Evolutionary conservation across 1,284 basidiomycete species (phyloP), one percentile per base, ranked within the genome.

Genomic region (Ustilago bromivora): DNA sequence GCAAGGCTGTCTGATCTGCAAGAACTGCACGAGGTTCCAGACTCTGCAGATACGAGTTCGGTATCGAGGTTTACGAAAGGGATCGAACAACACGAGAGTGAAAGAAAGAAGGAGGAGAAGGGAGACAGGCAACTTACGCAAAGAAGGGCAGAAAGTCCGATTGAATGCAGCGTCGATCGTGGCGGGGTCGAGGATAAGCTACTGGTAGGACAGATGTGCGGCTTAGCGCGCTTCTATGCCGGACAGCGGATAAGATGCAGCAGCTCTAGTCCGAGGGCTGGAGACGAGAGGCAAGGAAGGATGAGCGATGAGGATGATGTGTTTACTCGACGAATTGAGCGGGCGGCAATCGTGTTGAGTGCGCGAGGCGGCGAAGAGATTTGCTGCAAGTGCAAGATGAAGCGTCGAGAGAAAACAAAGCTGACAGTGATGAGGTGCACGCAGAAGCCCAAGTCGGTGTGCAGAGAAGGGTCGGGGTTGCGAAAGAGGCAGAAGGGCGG

Each of bases 111-210:
- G 40, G 7, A 34, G 47, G 46, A 67, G 43, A 35, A 17, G 15
- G 52, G 13, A 31, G 54, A 38, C 35, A 58, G 4, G 60, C 49
- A 61, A 68, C 65, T 68, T 73, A 68, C 65, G 58, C 57, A 67
- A 59, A 64, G 58, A 56, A 61, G 47, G 23, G 17, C 49, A 31
- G 17, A 54, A 61, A 23, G 51, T 19, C 31, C 53, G 57, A 61
- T 52, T 57, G 60, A 52, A 70, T 76, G 73, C 73, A 76, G 68
- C 53, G 73, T 65, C 62, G 67, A 74, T 74, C 62, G 19, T 49
- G 38, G 40, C 19, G 49, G 49, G 49, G 49, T 51, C n/a, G 46
- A 60, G 71, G 36, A 61, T 65, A 69, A 66, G 62, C 59, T 69
- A 68, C 28, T 55, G 36, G 23, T 38, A 59, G 59, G 55, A 58